A percentile compares a stretch with the other conserved stretches of the same genome.
Evolutionary conservation across 352 stramenopile species (phyloP).

Genomic region (Pythium grandisporangium): DNA sequence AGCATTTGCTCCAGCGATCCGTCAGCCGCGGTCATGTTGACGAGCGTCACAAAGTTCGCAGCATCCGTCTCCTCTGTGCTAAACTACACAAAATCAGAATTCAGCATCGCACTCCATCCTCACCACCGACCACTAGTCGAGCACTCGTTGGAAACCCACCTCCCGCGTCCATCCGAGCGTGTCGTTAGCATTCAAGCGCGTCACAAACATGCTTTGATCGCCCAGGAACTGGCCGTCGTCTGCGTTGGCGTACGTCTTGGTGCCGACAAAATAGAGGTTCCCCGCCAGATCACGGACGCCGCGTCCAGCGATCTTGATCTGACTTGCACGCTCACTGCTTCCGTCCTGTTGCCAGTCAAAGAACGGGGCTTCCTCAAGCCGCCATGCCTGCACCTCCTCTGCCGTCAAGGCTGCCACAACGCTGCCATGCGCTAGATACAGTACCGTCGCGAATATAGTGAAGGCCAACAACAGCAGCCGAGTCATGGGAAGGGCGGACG

Average conservation of each 20-base stretch:
- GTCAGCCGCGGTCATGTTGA: constrained; percentile 27
- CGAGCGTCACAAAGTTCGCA: constrained; percentile 35
- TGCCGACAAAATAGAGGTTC: constrained; percentile 55
- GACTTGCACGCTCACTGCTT: constrained; percentile 15
- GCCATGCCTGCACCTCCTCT: constrained; percentile 32
- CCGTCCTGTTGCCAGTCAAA: constrained; percentile 63
- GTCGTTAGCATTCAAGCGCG: constrained; percentile 29
- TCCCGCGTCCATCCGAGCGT: constrained; percentile 39
- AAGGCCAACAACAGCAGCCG: too few relatives aligned
- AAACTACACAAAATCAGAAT: constrained; percentile 18
- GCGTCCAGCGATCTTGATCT: constrained; percentile 26
- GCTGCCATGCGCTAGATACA: too few relatives aligned
- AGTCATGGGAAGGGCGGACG: too few relatives aligned
- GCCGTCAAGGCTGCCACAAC: constrained; percentile 12
- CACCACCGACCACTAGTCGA: background rate
- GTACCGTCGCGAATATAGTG: too few relatives aligned
- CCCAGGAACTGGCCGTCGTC: constrained; percentile 8
- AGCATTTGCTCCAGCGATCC: constrained; percentile 18
- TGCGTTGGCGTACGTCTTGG: constrained; percentile 19
- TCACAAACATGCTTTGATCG: constrained; percentile 47
- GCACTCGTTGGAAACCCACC: constrained; percentile 9
- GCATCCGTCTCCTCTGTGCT: constrained; percentile 40
- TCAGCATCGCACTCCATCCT: background rate
- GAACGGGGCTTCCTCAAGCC: constrained; percentile 14
- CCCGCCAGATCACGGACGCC: constrained; percentile 25